Evolutionary conservation across 305 asterid genomes (phyloP), one percentile per base, ranked within the genome.

Genomic region (Fraxinus albicans): DNA sequence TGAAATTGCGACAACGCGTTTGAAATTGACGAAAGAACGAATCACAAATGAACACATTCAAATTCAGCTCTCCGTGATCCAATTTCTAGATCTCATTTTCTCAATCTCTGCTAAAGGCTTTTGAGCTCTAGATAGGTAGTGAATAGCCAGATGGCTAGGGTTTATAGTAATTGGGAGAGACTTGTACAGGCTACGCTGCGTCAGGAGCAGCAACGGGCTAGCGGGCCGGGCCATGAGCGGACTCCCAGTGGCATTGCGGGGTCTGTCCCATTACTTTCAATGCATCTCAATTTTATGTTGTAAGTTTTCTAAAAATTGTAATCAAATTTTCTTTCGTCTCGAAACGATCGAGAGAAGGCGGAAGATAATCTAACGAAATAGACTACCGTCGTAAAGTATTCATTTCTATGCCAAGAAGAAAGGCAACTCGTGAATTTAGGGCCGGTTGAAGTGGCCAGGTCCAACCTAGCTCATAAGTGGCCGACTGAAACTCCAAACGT

Each of bases 241-340:
- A 87, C 91, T 42, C 81, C 95, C 35, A 89, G 96, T 75, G 98
- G 99, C 82, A 92, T 96, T 5, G 98, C 98, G 36, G 98, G 98
- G 34, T 85, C 97, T 5, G 99, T 96, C 7, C 99, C 99, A n/a
- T n/a, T n/a, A n/a, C n/a, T n/a, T n/a, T 25, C 27, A 25, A 25
- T 25, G 27, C 1, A 25, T 25, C 27, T 25, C 27, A 25, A 25
- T 25, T 25, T 25, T 25, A 25, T 25, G 27, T 25, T 25, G 27
- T 1, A 25, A 25, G 0, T 25, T 25, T 25, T 25, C 27, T 25
- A 25, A 25, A 25, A 25, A 25, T 25, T 25, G 27, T 25, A 25
- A 25, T 25, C 27, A 25, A 25, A 25, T 25, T 25, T 25, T 25
- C 27, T 25, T 25, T 25, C 27, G 27, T 25, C 27, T 25, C 27